Conservation (phyloP, 140 eudicot species). For the Erigeron philadelphicus region DNA sequence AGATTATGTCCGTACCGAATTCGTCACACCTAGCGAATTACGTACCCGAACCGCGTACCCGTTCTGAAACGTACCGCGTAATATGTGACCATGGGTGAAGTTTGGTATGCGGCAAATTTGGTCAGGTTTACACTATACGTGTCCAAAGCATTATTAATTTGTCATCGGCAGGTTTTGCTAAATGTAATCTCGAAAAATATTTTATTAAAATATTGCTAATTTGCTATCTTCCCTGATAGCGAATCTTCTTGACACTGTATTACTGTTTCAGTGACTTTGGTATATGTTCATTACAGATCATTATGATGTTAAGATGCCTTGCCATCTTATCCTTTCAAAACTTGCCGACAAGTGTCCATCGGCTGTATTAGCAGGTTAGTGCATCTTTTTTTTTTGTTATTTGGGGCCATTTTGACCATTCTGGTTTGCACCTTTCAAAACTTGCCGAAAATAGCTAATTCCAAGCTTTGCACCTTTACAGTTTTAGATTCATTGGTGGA, state of each 20-base stretch:
- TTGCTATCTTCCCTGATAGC: neutral
- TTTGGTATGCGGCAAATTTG: neutral
- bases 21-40: no score
- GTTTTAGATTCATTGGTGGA: constrained; percentile 96
- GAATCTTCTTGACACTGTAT: neutral
- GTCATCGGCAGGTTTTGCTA: no score
- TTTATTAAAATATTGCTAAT: no score
- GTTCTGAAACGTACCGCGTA: no score
- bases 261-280: neutral
- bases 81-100: neutral
- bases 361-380: constrained; percentile 87
- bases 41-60: no score
- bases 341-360: constrained; percentile 96
- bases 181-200: no score
- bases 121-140: neutral
- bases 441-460: neutral
- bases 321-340: constrained; percentile 95
- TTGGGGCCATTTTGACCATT: neutral
- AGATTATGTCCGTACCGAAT: no score
- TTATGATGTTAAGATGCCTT: constrained; percentile 99
- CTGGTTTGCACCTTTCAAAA: no score
- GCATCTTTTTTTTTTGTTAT: constrained; percentile 2
- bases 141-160: no score
- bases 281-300: constrained; percentile 53
- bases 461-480: constrained; percentile 31